Percentiles rank a stretch among this genome's conserved stretches.
Evolutionary conservation across 2,329 filamentous ascomycete species (phyloP).

Genomic region (Xylariaceae sp.): DNA sequence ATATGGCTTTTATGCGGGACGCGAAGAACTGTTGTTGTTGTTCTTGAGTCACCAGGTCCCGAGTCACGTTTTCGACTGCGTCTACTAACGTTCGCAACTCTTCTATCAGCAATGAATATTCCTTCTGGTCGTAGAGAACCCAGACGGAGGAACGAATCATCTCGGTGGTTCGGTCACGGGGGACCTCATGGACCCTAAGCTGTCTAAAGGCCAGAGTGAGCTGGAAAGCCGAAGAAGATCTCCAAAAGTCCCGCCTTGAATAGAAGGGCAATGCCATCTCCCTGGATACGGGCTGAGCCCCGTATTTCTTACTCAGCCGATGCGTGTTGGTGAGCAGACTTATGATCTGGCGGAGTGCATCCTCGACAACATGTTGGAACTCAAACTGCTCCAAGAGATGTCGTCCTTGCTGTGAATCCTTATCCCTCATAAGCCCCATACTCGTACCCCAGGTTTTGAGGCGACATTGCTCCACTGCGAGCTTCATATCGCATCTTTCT

Average conservation of each 20-base stretch:
- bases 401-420: background rate
- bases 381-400: background rate
- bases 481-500: background rate
- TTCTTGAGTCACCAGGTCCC: background rate
- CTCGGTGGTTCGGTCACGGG: background rate
- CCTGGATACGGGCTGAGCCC: background rate
- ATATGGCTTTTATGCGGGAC: background rate
- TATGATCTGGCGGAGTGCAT: background rate
- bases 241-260: background rate
- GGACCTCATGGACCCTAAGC: background rate
- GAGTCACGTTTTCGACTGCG: background rate
- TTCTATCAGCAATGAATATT: background rate
- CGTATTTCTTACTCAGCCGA: background rate
- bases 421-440: background rate
- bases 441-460: conserved; percentile 1
- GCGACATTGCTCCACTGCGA: background rate
- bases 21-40: background rate
- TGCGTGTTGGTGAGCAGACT: background rate
- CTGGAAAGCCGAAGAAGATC: background rate
- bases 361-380: background rate
- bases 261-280: background rate
- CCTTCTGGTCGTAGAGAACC: background rate
- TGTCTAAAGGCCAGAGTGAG: background rate
- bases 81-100: background rate
- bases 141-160: background rate